A percentile compares a stretch with the other conserved stretches of the same genome.
Evolutionary conservation across 2,329 filamentous ascomycete genomes (phyloP).

Genomic region (Stagonosporopsis cucurbitacearum): DNA sequence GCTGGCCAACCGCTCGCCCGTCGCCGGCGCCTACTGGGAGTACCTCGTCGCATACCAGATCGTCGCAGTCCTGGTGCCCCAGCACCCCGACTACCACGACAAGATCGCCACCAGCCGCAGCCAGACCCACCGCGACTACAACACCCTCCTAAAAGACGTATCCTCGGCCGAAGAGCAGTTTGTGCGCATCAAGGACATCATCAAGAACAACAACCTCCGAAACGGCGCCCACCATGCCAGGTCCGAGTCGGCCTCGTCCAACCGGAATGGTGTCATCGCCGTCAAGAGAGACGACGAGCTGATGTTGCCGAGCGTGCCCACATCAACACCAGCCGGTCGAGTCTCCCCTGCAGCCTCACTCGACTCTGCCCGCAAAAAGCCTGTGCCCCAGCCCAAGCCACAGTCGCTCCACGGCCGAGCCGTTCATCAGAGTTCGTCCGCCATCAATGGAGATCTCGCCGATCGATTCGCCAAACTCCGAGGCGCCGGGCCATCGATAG

Average conservation of each 20-base stretch:
- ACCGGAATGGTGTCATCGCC: conserved; percentile 23
- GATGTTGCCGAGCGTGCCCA: conserved; percentile 45
- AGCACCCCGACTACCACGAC: conserved; percentile 73
- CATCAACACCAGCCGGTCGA: conserved; percentile 26
- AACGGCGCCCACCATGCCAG: conserved; percentile 59
- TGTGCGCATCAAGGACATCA: conserved; percentile 57
- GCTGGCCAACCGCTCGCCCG: conserved; percentile 53
- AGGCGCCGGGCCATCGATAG: conserved; percentile 26
- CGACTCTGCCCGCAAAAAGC: conserved; percentile 39
- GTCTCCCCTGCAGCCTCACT: conserved; percentile 26
- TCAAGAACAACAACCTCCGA: conserved; percentile 59
- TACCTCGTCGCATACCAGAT: conserved; percentile 85
- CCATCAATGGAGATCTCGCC: conserved; percentile 41
- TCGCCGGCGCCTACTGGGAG: conserved; percentile 79
- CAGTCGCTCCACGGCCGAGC: conserved; percentile 68
- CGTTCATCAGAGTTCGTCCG: conserved; percentile 49
- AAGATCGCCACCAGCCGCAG: conserved; percentile 64
- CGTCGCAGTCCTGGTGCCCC: conserved; percentile 75
- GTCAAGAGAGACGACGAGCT: conserved; percentile 39
- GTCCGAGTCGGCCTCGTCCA: conserved; percentile 21
- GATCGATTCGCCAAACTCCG: conserved; percentile 49
- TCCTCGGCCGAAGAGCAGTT: conserved; percentile 52
- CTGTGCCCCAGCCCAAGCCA: conserved; percentile 69
- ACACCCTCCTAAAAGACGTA: conserved; percentile 37
- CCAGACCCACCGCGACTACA: conserved; percentile 58